phyloP scores from a whole-genome alignment of 805 yeast genomes.

The Wickerhamiella vanderwaltii region DNA sequence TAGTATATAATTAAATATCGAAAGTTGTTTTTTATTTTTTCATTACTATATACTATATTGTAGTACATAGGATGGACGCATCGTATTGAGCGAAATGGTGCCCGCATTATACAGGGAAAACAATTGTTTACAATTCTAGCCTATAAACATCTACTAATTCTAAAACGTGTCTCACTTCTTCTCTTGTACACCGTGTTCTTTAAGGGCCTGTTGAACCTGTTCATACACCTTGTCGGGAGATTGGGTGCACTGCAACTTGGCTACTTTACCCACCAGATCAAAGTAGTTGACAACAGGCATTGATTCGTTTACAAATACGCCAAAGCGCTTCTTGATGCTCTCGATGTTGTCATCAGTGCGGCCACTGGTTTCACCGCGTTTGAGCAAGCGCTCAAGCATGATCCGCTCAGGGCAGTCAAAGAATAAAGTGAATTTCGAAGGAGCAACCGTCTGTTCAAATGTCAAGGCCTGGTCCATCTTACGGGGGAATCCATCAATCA shows the following conservation, averaged over 20 bases:
- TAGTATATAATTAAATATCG: no score
- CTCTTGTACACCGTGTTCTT: slow-evolving; percentile 25
- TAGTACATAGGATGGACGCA: no score
- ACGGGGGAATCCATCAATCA: slow-evolving; percentile 94
- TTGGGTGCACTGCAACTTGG: slow-evolving; percentile 65
- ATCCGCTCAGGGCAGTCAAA: slow-evolving; percentile 59
- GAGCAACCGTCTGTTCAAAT: slow-evolving; percentile 59
- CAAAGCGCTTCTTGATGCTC: slow-evolving; percentile 79
- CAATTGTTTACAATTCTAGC: no score
- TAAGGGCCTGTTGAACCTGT: slow-evolving; percentile 55
- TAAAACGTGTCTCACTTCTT: no score
- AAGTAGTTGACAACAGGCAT: slow-evolving; percentile 87
- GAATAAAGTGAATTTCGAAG: slow-evolving; percentile 31
- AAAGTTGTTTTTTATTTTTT: no score
- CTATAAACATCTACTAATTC: no score
- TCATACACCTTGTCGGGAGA: slow-evolving; percentile 67
- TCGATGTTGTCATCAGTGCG: slow-evolving; percentile 88
- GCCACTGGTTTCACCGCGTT: slow-evolving; percentile 91
- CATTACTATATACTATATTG: no score
- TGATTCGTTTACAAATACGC: slow-evolving; percentile 72
- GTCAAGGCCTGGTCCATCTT: slow-evolving; percentile 96
- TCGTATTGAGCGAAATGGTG: no score
- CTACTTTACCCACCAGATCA: slow-evolving; percentile 60
- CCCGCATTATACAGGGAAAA: no score
- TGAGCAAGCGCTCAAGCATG: slow-evolving; percentile 73